phyloP scores from a whole-genome alignment of 805 yeast genomes.

The Tetrapisispora pingtungensis region DNA sequence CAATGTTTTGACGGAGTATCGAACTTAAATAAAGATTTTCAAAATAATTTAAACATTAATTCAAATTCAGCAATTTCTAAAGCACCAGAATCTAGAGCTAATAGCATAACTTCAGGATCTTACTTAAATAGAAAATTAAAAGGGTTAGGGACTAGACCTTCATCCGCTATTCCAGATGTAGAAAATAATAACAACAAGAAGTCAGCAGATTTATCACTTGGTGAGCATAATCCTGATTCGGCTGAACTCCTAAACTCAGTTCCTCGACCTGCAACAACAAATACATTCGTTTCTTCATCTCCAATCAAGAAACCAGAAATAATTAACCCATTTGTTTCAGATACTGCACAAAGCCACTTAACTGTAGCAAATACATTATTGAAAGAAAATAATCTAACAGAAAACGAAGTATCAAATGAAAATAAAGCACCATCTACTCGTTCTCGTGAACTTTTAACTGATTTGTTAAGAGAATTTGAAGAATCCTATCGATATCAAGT shows the following conservation, averaged over 20 bases:
- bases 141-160: slow-evolving; percentile 10
- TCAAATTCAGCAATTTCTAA: slow-evolving; percentile 1
- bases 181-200: slow-evolving; percentile 5
- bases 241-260: not conserved
- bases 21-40: not conserved
- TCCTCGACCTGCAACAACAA: not conserved
- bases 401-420: not conserved
- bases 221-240: not conserved
- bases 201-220: slow-evolving; percentile 1
- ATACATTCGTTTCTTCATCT: not conserved
- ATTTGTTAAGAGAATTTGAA: slow-evolving; percentile 19
- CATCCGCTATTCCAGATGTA: not conserved
- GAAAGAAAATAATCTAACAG: not conserved
- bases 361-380: not conserved
- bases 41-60: not conserved
- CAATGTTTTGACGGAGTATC: not conserved
- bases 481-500: slow-evolving; percentile 18
- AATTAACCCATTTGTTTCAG: not conserved
- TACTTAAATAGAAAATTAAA: slow-evolving; percentile 18
- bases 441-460: slow-evolving; percentile 15
- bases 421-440: not conserved
- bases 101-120: slow-evolving; percentile 21
- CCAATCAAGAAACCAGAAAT: not conserved
- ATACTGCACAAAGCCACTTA: not conserved
- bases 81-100: slow-evolving; percentile 9